Conservation (phyloP, 768 basidiomycete species). For the Strobilomyces echinocephalus region DNA sequence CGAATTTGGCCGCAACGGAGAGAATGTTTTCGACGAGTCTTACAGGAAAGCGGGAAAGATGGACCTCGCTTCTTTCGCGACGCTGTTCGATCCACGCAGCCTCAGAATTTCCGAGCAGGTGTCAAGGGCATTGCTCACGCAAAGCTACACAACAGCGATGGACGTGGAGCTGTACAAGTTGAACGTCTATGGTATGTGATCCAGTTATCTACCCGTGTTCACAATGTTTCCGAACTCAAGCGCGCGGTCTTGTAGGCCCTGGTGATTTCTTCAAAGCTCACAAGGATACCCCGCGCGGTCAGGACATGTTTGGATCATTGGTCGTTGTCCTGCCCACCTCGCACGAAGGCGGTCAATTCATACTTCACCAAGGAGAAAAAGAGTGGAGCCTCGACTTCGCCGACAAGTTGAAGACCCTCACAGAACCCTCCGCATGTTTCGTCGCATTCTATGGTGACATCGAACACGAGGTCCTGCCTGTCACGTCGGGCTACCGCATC, state of each 20-base stretch:
- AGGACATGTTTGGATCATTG: neutral
- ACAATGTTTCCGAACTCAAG: neutral
- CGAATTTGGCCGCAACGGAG: neutral
- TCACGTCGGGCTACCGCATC: no score
- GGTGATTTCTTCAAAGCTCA: constrained; percentile 9
- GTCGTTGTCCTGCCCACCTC: neutral
- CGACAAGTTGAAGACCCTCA: no score
- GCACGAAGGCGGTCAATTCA: neutral
- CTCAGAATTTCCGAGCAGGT: neutral
- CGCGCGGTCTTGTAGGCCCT: neutral
- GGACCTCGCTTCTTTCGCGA: constrained; percentile 33
- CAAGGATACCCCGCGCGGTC: neutral
- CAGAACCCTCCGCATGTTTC: no score
- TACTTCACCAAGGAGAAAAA: no score
- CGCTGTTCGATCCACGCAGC: neutral
- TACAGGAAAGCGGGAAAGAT: constrained; percentile 45
- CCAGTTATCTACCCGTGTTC: no score
- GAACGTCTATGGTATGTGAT: constrained; percentile 22
- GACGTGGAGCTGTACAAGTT: constrained; percentile 27
- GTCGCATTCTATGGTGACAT: no score
- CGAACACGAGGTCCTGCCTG: constrained; percentile 37
- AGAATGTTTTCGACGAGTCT: constrained; percentile 1
- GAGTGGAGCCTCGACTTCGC: no score
- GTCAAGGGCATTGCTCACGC: neutral
- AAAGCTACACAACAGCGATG: neutral